Base-by-base conservation (phyloP, 805 yeast genomes). In the Myxozyma melibiosi region DNA sequence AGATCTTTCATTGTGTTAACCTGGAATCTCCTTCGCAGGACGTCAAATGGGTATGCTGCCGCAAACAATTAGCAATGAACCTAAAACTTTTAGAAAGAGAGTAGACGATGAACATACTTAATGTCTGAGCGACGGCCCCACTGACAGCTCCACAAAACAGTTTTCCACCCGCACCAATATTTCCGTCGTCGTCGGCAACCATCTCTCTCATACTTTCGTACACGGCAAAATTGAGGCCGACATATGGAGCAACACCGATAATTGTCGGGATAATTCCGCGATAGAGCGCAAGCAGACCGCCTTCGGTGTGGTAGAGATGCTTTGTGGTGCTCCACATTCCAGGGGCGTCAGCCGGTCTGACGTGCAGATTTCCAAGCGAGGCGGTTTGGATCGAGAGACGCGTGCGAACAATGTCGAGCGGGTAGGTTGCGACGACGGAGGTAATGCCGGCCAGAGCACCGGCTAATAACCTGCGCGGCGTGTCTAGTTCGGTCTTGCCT, bases 191-290 rank as follows among this genome's bases (percentile, higher is more conserved):
- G 16, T 64, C 74, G 65, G 65, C 77, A 65, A 74, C 73, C 51
- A 75, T 68, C 57, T 85, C 94, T 61, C 90, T 82, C 63, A 90
- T 68, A 59, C 81, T 83, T 68, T 94, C 98, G 75, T 91, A 92
- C 44, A 90, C 83, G 1, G 96, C 86, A 70, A 92, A 92, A 72
- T 91, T 92, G 51, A 92, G 80, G 3, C 96, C 96, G 31, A 90
- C 97, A 68, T 91, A 94, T 1, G 98, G 97, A 1, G 96, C 97
- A 20, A 94, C 97, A 1, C 98, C 97, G 55, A 88, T 73, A 1
- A 91, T 83, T 0, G 98, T 92, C n/a, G 98, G 96, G 60, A 85
- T 76, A 11, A 91, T 76, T 2, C 99, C 99, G 50, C 91, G 78
- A 69, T 88, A 92, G 14, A 92, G 75, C 0, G 90, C 96, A 1